Base-by-base conservation (phyloP, 2,329 filamentous ascomycete species). In the Penicillium occitanis region DNA sequence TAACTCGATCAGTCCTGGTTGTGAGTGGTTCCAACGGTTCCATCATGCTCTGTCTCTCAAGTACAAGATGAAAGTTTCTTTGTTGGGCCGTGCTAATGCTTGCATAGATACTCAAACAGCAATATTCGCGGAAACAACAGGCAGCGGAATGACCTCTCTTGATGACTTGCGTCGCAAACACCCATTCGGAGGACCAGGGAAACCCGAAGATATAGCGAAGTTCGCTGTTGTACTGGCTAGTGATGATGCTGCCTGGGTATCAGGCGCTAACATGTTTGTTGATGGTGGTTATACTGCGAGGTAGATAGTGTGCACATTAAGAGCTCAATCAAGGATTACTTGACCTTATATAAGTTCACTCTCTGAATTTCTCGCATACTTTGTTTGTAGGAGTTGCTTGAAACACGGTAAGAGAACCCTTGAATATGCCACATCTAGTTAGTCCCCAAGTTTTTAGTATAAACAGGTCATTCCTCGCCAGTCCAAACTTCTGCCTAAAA, bases 211-310 rank as follows among this genome's bases (percentile, higher is more conserved):
- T 63, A 73, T 80, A 48, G 77, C 78, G 0, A 70, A 73, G 17
- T 76, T 77, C 46, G 81, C 80, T 0, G 75, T 84, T 7, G 81
- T 82, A 68, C 68, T 84, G 61, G 80, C 80, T 1, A 82, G 80
- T 64, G 81, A 82, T 44, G 82, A 84, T 68, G 80, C 79, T 3
- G 72, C 70, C 42, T 84, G 78, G 77, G 72, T 83, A 28, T 83
- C 81, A 22, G 82, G 82, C 22, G 48, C 48, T 51, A 51, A 51
- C 5, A 51, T 51, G 48, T 51, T 51, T 0, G 79, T 83, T 19
- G 82, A 84, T 76, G 81, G 82, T 4, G 81, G 81, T 1, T 84
- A 79, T 75, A 71, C 71, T 48, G 73, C 73, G 58, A 68, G 68
- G 7, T 73, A 70, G 22, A 51, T 51, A 22, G 10, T 4, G 5